A percentile compares a stretch with the other conserved stretches of the same genome.
Conservation (phyloP, 768 basidiomycete genomes). For the Lentinula detonsa region DNA sequence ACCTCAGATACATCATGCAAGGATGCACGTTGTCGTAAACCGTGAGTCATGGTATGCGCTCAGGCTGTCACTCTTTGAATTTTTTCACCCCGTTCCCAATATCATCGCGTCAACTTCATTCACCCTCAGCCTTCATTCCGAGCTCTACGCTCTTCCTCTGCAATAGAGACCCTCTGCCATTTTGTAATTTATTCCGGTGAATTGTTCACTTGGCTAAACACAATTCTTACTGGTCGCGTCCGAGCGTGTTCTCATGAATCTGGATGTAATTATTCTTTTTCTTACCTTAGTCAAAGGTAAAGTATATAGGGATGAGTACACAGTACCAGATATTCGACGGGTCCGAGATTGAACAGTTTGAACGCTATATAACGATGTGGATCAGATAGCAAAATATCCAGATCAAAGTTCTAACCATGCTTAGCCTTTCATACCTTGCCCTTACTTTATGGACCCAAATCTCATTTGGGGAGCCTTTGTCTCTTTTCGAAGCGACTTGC, state of each 20-base stretch:
- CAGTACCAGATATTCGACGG: neutral
- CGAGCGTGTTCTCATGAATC: too few species aligned
- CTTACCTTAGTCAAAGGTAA: too few species aligned
- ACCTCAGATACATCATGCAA: too few species aligned
- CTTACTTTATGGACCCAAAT: neutral
- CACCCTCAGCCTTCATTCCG: neutral
- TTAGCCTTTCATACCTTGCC: neutral
- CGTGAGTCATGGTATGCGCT: neutral
- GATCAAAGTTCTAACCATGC: neutral
- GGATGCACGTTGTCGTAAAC: neutral
- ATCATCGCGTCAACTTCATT: neutral
- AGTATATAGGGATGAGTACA: too few species aligned
- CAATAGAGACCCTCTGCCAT: neutral
- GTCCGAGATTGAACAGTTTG: neutral
- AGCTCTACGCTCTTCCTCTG: neutral
- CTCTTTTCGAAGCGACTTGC: neutral
- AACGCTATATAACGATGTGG: neutral
- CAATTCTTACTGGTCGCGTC: too few species aligned
- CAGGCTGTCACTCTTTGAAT: too few species aligned
- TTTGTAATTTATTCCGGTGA: neutral
- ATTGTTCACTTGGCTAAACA: too few species aligned
- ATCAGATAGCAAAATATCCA: neutral
- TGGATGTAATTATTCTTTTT: too few species aligned
- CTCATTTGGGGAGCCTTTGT: neutral
- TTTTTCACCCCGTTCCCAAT: neutral